Percentiles rank a stretch among this genome's conserved stretches.
Conservation (phyloP, 2,329 filamentous ascomycete species). For the Phaeosphaeria sp. region DNA sequence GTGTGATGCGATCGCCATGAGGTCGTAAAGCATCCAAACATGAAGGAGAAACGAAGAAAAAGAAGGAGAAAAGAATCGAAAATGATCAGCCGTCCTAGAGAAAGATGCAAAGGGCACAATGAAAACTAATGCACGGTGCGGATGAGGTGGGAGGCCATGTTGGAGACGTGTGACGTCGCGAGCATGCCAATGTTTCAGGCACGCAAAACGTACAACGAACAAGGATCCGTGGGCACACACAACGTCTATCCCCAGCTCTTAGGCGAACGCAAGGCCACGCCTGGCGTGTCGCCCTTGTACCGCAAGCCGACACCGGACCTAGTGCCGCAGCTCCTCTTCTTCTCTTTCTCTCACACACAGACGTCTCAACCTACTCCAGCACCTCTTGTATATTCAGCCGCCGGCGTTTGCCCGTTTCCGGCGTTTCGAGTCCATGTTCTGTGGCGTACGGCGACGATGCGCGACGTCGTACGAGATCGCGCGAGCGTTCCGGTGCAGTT, state of each 20-base stretch:
- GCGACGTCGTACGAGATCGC: conserved; percentile 33
- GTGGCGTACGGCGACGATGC: conserved; percentile 36
- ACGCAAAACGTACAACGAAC: not conserved
- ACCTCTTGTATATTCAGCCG: conserved; percentile 47
- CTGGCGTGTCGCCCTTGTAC: not conserved
- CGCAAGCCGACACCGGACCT: not conserved
- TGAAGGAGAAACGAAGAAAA: not conserved
- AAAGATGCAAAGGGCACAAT: not conserved
- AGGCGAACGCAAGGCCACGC: not conserved
- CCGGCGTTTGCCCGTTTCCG: conserved; percentile 42
- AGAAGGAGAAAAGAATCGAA: not conserved
- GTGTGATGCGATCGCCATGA: not conserved
- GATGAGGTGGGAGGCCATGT: not conserved
- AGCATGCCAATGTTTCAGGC: not conserved
- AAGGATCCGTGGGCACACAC: not conserved
- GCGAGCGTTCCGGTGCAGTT: conserved; percentile 6
- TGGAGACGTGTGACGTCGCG: not conserved
- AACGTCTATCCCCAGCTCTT: not conserved
- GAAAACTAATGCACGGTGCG: not conserved
- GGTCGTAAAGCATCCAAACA: not conserved
- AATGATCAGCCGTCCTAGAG: not conserved
- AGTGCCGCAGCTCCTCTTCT: not conserved
- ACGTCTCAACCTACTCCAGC: conserved; percentile 28
- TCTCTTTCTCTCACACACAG: not conserved
- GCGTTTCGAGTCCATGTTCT: conserved; percentile 35